Percentiles rank a stretch among this genome's conserved stretches.
phyloP scores from a whole-genome alignment of 805 yeast species.

The Schwanniomyces pseudopolymorphus region DNA sequence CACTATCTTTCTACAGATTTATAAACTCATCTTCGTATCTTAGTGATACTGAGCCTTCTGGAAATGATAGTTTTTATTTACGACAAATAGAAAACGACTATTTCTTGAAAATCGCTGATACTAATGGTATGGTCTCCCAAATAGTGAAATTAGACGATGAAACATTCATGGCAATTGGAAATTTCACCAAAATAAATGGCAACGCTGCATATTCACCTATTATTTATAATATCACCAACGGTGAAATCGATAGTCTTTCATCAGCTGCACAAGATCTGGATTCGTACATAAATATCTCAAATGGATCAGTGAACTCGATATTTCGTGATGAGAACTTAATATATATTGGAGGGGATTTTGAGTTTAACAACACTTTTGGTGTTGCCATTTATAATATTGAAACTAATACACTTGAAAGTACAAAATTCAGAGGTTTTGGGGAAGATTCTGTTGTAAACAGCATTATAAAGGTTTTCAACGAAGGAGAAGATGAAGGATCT shows the following conservation, averaged over 20 bases:
- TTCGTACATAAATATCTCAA: conserved; percentile 12
- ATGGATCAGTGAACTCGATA: conserved; percentile 34
- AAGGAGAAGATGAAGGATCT: conserved; percentile 34
- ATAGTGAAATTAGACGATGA: conserved; percentile 24
- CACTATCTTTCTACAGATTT: conserved; percentile 27
- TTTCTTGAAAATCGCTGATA: conserved; percentile 22
- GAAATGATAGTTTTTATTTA: conserved; percentile 18
- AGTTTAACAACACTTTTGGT: conserved; percentile 52
- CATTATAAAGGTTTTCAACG: conserved; percentile 48
- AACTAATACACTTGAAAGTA: conserved; percentile 36
- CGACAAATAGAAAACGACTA: conserved; percentile 18
- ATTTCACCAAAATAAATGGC: conserved; percentile 34
- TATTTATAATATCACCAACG: conserved; percentile 31
- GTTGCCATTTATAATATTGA: conserved; percentile 63
- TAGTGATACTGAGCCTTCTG: background rate
- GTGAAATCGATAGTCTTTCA: conserved; percentile 22
- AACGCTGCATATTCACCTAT: conserved; percentile 28
- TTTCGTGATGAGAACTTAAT: conserved; percentile 46
- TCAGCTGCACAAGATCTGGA: conserved; percentile 10
- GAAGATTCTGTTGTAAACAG: conserved; percentile 57
- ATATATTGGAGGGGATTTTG: conserved; percentile 80
- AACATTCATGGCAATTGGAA: conserved; percentile 33
- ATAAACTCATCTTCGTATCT: conserved; percentile 24
- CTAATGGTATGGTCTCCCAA: conserved; percentile 31
- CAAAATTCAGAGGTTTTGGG: conserved; percentile 80